Evolutionary conservation across 176 grass and related monocot species (phyloP).

Genomic region (Bothriochloa decipiens): DNA sequence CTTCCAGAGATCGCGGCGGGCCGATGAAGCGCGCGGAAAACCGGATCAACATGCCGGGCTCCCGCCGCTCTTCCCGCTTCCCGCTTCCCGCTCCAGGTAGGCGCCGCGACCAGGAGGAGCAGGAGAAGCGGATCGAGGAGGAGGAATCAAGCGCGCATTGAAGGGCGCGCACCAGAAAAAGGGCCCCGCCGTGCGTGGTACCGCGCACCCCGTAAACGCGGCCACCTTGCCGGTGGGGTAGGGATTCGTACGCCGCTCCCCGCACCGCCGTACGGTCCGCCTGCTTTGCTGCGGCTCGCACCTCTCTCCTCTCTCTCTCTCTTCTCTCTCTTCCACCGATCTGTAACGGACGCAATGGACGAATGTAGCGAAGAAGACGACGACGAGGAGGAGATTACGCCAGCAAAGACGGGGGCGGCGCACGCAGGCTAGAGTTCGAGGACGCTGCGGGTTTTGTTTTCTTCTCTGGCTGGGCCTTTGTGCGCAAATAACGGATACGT

Average conservation of each 20-base stretch:
- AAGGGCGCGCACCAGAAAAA: conserved; percentile 37
- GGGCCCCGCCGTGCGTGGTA: conserved; percentile 10
- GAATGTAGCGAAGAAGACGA: conserved; percentile 1
- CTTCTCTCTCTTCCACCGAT: neutral
- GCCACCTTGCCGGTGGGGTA: conserved; percentile 24
- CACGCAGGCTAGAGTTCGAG: neutral
- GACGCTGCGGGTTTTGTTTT: neutral
- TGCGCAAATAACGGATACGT: neutral
- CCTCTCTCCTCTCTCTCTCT: neutral
- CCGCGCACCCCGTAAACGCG: conserved; percentile 43
- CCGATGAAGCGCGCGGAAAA: neutral
- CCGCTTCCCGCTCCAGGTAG: neutral
- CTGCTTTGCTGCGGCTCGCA: neutral
- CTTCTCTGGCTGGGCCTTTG: neutral
- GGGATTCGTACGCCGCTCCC: conserved; percentile 14
- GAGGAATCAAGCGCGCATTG: conserved; percentile 38
- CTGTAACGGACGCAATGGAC: neutral
- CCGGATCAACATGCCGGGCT: conserved; percentile 27
- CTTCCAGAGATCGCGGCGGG: neutral
- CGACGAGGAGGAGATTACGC: neutral
- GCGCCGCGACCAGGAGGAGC: neutral
- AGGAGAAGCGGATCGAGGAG: conserved; percentile 12
- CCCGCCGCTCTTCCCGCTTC: neutral
- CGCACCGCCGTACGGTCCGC: conserved; percentile 12
- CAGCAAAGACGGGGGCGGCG: neutral